phyloP scores from a whole-genome alignment of 2,329 filamentous ascomycete genomes.

The Herpotrichia juniperi region DNA sequence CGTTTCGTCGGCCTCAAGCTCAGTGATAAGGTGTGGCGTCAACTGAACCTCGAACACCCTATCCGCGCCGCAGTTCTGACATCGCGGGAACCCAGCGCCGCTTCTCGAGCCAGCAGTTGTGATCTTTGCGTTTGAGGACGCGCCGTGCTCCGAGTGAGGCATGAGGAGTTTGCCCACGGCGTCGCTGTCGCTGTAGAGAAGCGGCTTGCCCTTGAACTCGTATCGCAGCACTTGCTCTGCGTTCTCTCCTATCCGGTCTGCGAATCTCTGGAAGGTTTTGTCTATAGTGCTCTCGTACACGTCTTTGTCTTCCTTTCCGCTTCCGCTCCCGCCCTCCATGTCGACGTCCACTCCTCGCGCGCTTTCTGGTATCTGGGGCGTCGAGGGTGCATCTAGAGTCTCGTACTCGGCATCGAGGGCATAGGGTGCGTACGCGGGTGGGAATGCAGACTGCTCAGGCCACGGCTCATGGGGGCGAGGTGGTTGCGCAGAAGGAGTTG shows the following conservation, averaged over 20 bases:
- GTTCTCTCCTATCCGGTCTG: constrained; percentile 57
- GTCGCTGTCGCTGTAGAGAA: constrained; percentile 84
- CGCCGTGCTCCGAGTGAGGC: constrained; percentile 32
- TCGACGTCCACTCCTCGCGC: constrained; percentile 51
- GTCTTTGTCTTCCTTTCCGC: constrained; percentile 53
- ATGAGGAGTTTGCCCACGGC: constrained; percentile 70
- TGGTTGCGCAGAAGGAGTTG: constrained; percentile 33
- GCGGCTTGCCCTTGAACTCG: constrained; percentile 54
- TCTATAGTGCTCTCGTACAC: constrained; percentile 57
- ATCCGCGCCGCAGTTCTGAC: constrained; percentile 73
- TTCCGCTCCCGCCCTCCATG: constrained; percentile 33
- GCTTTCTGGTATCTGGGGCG: constrained; percentile 56
- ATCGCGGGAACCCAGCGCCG: constrained; percentile 69
- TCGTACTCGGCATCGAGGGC: constrained; percentile 93
- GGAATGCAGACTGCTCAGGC: constrained; percentile 71
- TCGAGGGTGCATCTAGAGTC: constrained; percentile 68
- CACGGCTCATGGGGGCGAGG: constrained; percentile 69
- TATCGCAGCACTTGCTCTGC: constrained; percentile 59
- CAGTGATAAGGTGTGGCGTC: constrained; percentile 85
- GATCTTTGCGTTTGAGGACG: constrained; percentile 33
- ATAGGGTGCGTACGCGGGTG: constrained; percentile 74
- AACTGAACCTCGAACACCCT: constrained; percentile 92
- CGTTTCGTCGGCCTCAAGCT: constrained; percentile 78
- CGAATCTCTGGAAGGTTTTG: constrained; percentile 58
- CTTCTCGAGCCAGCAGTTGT: constrained; percentile 29